These are phyloP conservation scores for Stygiomarasmius scandens DNA, from an alignment of 1,284 basidiomycete genomes.

Conservation along the genomic window DNA sequence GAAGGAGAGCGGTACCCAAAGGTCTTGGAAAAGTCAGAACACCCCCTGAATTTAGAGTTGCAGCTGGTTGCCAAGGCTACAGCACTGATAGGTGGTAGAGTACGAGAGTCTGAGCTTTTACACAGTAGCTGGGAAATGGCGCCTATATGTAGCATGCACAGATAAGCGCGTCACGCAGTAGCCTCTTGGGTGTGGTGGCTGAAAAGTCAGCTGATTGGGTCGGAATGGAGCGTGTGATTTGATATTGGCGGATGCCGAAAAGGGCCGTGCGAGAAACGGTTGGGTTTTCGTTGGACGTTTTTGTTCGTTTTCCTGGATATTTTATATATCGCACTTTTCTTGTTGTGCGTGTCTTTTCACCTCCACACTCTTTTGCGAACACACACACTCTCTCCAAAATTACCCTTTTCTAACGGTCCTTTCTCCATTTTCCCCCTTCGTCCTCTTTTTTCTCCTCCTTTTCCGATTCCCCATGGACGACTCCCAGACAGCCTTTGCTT, in stretches of 20 bases:
- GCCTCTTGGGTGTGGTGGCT: no score
- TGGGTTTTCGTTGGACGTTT: conserved; percentile 11
- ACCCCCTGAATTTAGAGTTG: no score
- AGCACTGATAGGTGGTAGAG: no score
- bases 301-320: conserved; percentile 19
- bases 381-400: conserved; percentile 19
- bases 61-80: no score
- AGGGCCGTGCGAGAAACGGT: neutral
- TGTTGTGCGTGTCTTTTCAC: conserved; percentile 57
- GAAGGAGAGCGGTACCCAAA: no score
- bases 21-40: no score
- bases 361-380: conserved; percentile 39
- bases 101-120: no score
- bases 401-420: conserved; percentile 39
- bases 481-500: conserved; percentile 66
- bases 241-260: neutral
- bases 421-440: conserved; percentile 34
- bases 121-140: no score
- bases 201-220: no score
- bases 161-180: no score
- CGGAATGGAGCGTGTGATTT: neutral
- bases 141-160: no score
- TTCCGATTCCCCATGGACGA: conserved; percentile 61
- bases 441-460: conserved; percentile 26
- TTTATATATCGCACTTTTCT: conserved; percentile 37